Conservation (phyloP, 78 protist species). For the Paratrimastix pyriformis region DNA sequence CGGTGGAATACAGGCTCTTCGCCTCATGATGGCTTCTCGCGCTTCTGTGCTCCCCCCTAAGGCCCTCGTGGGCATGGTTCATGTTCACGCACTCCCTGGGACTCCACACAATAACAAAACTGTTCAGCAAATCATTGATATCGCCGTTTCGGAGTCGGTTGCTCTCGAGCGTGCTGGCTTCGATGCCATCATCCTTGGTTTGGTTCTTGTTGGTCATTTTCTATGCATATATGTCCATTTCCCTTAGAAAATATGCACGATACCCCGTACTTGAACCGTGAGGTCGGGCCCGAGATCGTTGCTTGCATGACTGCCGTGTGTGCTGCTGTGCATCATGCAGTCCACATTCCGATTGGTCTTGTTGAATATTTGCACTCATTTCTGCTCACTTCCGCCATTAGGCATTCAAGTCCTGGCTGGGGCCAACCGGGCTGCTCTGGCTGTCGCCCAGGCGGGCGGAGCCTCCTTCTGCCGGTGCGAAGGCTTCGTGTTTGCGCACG, state of each 20-base stretch:
- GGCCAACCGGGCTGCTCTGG: conserved; percentile 14
- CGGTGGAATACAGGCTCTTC: too few species aligned
- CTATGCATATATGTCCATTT: too few species aligned
- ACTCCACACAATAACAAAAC: background rate
- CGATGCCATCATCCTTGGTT: too few species aligned
- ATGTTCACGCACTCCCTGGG: conserved; percentile 28
- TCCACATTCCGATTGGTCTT: conserved; percentile 4
- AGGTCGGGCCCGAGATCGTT: conserved; percentile 29
- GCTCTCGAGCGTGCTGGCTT: background rate
- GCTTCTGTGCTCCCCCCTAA: too few species aligned
- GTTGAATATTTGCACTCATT: background rate
- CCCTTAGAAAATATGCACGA: conserved; percentile 31
- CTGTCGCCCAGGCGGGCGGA: conserved; percentile 14
- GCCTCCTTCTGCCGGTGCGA: conserved; percentile 9
- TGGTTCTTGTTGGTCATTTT: too few species aligned
- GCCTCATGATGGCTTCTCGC: too few species aligned
- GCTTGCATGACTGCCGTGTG: conserved; percentile 18
- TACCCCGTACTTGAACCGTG: conserved; percentile 1
- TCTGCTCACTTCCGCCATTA: background rate
- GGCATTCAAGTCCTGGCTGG: conserved; percentile 30
- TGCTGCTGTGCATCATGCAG: background rate
- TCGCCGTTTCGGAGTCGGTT: conserved; percentile 13
- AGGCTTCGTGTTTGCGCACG: conserved; percentile 23
- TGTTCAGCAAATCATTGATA: background rate
- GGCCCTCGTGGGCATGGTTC: conserved; percentile 19